Conservation (phyloP, 352 stramenopile genomes). For the Thalassiosira livingstoniorum region DNA sequence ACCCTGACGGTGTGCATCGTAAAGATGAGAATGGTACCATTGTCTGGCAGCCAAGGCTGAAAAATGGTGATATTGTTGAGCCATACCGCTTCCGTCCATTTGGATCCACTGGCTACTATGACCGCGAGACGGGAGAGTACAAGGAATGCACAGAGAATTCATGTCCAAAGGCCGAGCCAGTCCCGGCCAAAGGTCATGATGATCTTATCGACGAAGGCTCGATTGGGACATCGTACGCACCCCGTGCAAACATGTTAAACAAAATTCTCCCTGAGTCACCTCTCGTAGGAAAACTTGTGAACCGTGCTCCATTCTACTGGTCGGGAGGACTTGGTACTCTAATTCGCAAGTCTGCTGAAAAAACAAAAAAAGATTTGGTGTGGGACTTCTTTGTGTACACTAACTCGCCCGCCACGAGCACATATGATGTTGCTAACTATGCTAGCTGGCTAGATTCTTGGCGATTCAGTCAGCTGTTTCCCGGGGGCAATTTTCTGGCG, state of each 20-base stretch:
- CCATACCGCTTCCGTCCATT: slow-evolving; percentile 51
- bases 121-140: not conserved
- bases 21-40: slow-evolving; percentile 47
- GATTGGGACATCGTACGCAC: not conserved
- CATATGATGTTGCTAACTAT: not conserved
- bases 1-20: too few species aligned
- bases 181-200: not conserved
- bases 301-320: not conserved
- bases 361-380: slow-evolving; percentile 54
- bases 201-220: not conserved
- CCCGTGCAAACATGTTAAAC: not conserved
- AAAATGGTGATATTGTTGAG: slow-evolving; percentile 50
- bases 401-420: slow-evolving; percentile 53
- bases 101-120: slow-evolving; percentile 25
- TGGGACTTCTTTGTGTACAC: slow-evolving; percentile 65
- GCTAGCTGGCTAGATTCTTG: slow-evolving; percentile 12
- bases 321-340: not conserved
- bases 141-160: slow-evolving; percentile 9
- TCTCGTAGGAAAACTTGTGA: not conserved
- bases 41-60: slow-evolving; percentile 49
- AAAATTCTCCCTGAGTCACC: not conserved
- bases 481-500: slow-evolving; percentile 7
- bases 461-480: slow-evolving; percentile 4
- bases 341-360: not conserved
- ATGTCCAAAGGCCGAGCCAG: slow-evolving; percentile 35